These are phyloP conservation scores for Rhododendron henanense DNA, from an alignment of 148 eudicot species.

Conservation along the genomic window DNA sequence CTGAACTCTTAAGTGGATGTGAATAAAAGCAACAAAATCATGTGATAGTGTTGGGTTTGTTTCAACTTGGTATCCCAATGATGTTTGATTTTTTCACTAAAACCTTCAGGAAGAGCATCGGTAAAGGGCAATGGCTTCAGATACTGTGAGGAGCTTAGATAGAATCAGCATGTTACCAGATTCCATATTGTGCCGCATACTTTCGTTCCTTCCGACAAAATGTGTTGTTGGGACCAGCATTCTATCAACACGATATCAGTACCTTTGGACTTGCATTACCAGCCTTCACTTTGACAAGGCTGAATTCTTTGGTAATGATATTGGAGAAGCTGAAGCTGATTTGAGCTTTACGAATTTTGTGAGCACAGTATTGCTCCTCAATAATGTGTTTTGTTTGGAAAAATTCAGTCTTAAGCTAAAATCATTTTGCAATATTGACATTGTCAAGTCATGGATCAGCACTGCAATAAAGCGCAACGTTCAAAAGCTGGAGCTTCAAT, in stretches of 20 bases:
- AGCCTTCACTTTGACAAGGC: conserved; percentile 17
- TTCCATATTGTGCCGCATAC: too few species aligned
- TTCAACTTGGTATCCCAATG: neutral
- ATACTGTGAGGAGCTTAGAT: neutral
- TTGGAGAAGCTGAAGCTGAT: too few species aligned
- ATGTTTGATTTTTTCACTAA: too few species aligned
- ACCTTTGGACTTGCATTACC: conserved; percentile 9
- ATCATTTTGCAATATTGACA: neutral
- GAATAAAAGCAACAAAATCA: neutral
- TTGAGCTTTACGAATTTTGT: neutral
- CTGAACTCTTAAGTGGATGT: neutral
- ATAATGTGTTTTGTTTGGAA: neutral
- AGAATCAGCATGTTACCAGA: too few species aligned
- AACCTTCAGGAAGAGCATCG: neutral
- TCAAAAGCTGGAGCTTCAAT: neutral
- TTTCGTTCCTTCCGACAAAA: too few species aligned
- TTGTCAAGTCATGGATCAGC: neutral
- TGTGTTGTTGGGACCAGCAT: too few species aligned
- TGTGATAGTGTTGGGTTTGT: neutral
- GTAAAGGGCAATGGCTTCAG: neutral
- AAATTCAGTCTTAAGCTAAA: neutral
- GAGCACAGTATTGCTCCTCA: neutral
- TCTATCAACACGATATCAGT: too few species aligned
- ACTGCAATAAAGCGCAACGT: neutral
- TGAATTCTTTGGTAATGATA: neutral